Base-by-base conservation (phyloP, 192 early-diverging fungal genomes). In the Chytriomyces sp. region DNA sequence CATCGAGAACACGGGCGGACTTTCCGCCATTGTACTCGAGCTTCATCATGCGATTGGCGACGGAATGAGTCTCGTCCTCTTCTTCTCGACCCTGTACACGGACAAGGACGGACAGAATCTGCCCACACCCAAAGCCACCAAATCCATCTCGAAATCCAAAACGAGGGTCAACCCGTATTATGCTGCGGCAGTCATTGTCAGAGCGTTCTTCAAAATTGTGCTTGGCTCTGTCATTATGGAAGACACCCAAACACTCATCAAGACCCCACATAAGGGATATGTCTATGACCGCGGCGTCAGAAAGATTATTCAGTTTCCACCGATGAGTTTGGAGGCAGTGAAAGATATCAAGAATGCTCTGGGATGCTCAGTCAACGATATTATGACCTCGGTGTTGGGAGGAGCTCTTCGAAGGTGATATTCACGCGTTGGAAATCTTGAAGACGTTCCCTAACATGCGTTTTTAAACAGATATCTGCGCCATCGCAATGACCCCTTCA, bases 31-130 rank as follows among this genome's bases (percentile, higher is more conserved):
- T 20, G 69, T 44, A 13, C 50, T 72, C 13, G 69, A 72, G 50
- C 8, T 72, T 0, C 69, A 72, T 28, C 69, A 72, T 43, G 69
- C 28, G 10, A 72, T 72, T 60, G 69, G 69, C 16, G 69, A 72
- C 46, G 69, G 69, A 44, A 24, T 72, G 69, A 20, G 16, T 9
- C 53, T 72, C 24, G 69, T 72, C 13, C 11, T 57, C 13, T 57
- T 57, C 53, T 57, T 57, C 20, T 57, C 53, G 20, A 57, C 13
- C 53, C 53, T 57, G 13, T 57, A 57, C 53, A 57, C 53, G 11
- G 53, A 57, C 53, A 20, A 57, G 53, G 20, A 57, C 20, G 53
- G 53, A 11, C 11, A 57, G 13, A 20, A 57, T 11, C 53, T 57
- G 11, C 53, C 53, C 13, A 11, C 20, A 2, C 53, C 53, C 20